phyloP scores from a whole-genome alignment of 495 filamentous ascomycete genomes.

The Daldinia grandis region DNA sequence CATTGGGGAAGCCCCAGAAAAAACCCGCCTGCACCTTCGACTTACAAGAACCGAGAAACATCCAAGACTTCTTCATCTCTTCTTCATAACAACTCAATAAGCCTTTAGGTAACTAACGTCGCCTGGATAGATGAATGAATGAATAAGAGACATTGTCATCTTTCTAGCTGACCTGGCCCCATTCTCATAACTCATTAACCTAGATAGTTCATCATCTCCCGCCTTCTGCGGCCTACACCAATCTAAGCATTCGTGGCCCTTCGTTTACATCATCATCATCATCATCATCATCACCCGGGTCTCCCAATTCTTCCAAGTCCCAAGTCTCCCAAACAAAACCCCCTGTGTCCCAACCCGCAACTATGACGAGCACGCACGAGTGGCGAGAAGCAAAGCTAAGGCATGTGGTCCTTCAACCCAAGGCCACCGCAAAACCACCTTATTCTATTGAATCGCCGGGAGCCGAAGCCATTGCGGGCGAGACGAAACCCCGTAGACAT shows the following conservation, averaged over 20 bases:
- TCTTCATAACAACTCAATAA: not conserved
- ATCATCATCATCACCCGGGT: not conserved
- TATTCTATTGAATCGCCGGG: slow-evolving; percentile 84
- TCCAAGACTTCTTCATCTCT: not conserved
- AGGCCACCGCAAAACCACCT: slow-evolving; percentile 63
- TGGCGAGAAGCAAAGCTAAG: slow-evolving; percentile 55
- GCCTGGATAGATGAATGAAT: not conserved
- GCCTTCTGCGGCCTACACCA: not conserved
- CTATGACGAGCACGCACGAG: slow-evolving; percentile 39
- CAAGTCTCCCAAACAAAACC: not conserved
- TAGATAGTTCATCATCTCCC: not conserved
- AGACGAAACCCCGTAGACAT: slow-evolving; percentile 89
- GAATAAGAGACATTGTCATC: not conserved
- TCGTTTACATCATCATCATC: slow-evolving; percentile 1
- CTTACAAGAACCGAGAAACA: not conserved
- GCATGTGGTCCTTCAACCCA: slow-evolving; percentile 67
- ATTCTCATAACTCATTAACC: not conserved
- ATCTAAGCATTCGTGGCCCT: not conserved
- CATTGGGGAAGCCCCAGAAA: slow-evolving; percentile 29
- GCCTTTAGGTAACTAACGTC: not conserved
- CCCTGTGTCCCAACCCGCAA: not conserved
- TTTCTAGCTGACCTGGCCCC: not conserved
- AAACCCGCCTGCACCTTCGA: slow-evolving; percentile 21
- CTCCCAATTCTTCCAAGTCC: not conserved
- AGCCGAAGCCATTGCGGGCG: slow-evolving; percentile 75